These are phyloP conservation scores for Blastobotrys capitulatus DNA, from an alignment of 1,139 yeast species.

Conservation along the genomic window DNA sequence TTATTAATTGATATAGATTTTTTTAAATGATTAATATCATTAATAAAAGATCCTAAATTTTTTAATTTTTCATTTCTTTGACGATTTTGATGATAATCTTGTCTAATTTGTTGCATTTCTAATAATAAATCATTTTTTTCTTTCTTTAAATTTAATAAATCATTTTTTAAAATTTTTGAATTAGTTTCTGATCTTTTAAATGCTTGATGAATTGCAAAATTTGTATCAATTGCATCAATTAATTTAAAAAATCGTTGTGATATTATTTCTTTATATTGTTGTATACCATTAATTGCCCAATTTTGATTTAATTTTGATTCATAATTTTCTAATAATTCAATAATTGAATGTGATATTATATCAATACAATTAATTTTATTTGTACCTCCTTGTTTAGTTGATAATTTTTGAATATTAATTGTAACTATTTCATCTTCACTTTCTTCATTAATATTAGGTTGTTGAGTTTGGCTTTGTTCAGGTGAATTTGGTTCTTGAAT, in stretches of 20 bases:
- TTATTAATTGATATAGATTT: not conserved
- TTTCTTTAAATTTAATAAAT: conserved; percentile 20
- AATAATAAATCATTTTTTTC: conserved; percentile 18
- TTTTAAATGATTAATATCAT: conserved; percentile 14
- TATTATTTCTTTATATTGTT: conserved; percentile 17
- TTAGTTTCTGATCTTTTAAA: conserved; percentile 19
- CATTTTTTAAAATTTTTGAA: conserved; percentile 19
- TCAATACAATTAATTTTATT: conserved; percentile 25
- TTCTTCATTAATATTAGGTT: not conserved
- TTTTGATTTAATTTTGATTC: conserved; percentile 1
- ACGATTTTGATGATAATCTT: conserved; percentile 12
- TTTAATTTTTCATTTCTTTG: conserved; percentile 12
- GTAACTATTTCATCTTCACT: conserved; percentile 8
- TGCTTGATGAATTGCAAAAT: conserved; percentile 17
- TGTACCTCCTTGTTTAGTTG: conserved; percentile 18
- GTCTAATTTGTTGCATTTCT: conserved; percentile 19
- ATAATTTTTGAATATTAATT: conserved; percentile 17
- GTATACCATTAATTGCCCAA: conserved; percentile 12
- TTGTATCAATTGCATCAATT: conserved; percentile 22
- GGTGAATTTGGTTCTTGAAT: not conserved
- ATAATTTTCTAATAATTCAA: conserved; percentile 15
- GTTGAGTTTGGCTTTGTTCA: not conserved
- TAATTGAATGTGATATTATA: conserved; percentile 20
- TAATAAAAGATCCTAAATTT: conserved; percentile 17
- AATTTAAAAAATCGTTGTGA: conserved; percentile 17